A percentile compares a stretch with the other conserved stretches of the same genome.
Conservation (phyloP, 129 eudicot genomes). For the Flaveria sonorensis region DNA sequence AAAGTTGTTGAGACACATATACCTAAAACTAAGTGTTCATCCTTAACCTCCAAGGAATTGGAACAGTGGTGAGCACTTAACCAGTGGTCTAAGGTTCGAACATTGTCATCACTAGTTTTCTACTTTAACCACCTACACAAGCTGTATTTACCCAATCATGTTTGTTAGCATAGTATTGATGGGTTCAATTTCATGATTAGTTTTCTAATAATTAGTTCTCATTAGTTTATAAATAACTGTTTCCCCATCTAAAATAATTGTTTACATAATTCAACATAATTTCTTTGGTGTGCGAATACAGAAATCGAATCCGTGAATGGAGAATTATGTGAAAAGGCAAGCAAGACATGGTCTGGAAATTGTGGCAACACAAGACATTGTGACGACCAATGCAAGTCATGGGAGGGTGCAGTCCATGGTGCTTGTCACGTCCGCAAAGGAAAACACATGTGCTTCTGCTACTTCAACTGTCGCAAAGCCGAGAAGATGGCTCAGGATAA, state of each 20-base stretch:
- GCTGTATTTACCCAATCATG: too few relatives aligned
- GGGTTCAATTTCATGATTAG: too few relatives aligned
- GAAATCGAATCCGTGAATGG: slow-evolving; percentile 16
- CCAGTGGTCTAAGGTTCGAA: too few relatives aligned
- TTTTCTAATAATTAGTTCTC: too few relatives aligned
- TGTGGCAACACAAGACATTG: slow-evolving; percentile 37
- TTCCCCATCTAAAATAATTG: background rate
- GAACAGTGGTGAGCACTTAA: too few relatives aligned
- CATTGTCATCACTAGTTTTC: too few relatives aligned
- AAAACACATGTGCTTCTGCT: slow-evolving; percentile 44
- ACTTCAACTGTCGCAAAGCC: slow-evolving; percentile 24
- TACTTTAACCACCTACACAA: too few relatives aligned
- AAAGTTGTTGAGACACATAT: background rate
- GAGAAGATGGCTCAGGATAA: slow-evolving; percentile 27
- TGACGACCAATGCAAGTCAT: slow-evolving; percentile 36
- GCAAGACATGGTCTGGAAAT: slow-evolving; percentile 42
- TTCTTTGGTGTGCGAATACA: slow-evolving; percentile 1
- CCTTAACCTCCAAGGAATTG: too few relatives aligned
- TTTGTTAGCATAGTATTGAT: too few relatives aligned
- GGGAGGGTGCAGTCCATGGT: slow-evolving; percentile 43
- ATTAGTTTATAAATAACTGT: background rate
- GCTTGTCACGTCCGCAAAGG: slow-evolving; percentile 28
- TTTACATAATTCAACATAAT: background rate
- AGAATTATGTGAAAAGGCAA: slow-evolving; percentile 33
- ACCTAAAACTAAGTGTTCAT: too few relatives aligned